phyloP scores from a whole-genome alignment of 805 yeast genomes.

The Cyberlindnera americana region DNA sequence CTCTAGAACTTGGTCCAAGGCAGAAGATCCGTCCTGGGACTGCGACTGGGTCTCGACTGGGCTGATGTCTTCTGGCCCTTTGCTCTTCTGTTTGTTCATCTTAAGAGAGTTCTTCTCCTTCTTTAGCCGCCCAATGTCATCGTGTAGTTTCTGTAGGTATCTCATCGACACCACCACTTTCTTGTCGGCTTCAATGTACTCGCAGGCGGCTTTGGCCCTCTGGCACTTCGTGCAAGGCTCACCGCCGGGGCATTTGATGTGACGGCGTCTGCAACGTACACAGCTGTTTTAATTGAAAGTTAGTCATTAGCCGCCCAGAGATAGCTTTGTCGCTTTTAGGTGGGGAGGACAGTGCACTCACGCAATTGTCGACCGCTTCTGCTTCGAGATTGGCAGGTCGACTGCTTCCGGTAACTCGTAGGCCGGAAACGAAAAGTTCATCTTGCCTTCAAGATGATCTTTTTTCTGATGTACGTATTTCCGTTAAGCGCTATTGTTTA shows the following conservation, averaged over 20 bases:
- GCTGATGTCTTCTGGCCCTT: neutral
- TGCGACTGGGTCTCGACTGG: neutral
- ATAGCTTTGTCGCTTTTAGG: neutral
- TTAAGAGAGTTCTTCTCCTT: slow-evolving; percentile 60
- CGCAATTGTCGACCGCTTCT: slow-evolving; percentile 25
- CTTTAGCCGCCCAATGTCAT: slow-evolving; percentile 60
- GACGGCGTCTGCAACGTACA: slow-evolving; percentile 65
- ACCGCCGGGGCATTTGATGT: slow-evolving; percentile 76
- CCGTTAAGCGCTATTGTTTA: neutral
- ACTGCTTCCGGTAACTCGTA: slow-evolving; percentile 9
- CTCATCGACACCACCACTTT: slow-evolving; percentile 71
- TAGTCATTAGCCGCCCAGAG: slow-evolving; percentile 3
- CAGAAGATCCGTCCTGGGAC: neutral
- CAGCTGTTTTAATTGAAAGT: slow-evolving; percentile 32
- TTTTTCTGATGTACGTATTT: too few relatives aligned
- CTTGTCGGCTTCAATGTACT: slow-evolving; percentile 67
- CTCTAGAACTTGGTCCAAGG: slow-evolving; percentile 20
- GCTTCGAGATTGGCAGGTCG: slow-evolving; percentile 18
- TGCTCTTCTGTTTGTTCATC: slow-evolving; percentile 9
- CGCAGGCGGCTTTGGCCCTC: slow-evolving; percentile 55
- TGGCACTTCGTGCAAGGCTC: slow-evolving; percentile 66
- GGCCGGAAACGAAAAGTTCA: slow-evolving; percentile 5
- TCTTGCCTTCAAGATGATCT: too few relatives aligned
- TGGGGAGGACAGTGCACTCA: slow-evolving; percentile 7
- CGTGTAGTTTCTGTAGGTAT: slow-evolving; percentile 63